A percentile compares a stretch with the other conserved stretches of the same genome.
phyloP scores from a whole-genome alignment of 2,329 filamentous ascomycete species.

The Cercospora citrullina region DNA sequence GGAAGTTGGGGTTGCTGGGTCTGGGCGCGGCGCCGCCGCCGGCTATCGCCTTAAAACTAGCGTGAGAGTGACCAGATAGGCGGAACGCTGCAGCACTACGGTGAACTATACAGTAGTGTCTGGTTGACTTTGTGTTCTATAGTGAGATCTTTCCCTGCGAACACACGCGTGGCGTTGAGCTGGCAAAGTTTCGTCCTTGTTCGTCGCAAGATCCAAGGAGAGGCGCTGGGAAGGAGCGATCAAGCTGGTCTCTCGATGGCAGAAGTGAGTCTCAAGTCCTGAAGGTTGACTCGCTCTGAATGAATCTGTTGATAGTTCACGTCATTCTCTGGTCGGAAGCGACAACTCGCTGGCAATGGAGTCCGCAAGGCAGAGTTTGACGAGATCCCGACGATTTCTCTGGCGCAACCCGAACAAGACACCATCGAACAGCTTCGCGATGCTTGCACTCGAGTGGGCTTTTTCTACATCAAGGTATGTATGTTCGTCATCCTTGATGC shows the following conservation, averaged over 20 bases:
- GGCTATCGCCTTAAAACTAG: background rate
- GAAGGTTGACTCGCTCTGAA: background rate
- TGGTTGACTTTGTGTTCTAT: background rate
- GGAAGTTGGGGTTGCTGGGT: background rate
- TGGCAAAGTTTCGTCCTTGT: background rate
- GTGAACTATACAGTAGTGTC: background rate
- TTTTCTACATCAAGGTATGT: conserved; percentile 30
- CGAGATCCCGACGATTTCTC: conserved; percentile 30
- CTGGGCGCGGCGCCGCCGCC: background rate
- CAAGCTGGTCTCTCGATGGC: background rate
- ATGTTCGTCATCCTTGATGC: background rate
- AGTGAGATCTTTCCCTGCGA: background rate
- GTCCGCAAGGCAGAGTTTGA: conserved; percentile 29
- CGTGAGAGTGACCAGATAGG: background rate
- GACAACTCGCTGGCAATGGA: conserved; percentile 24
- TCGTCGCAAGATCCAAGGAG: background rate
- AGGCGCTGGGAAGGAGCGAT: background rate
- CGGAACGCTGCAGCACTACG: background rate
- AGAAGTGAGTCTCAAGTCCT: background rate
- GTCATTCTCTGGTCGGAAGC: conserved; percentile 27
- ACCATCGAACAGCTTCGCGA: conserved; percentile 26
- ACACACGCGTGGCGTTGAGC: background rate
- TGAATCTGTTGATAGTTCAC: conserved; percentile 17
- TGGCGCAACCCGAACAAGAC: conserved; percentile 20
- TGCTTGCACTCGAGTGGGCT: conserved; percentile 29